phyloP scores from a whole-genome alignment of 1,284 basidiomycete genomes.

The Anthracocystis panici-leucophaei region DNA sequence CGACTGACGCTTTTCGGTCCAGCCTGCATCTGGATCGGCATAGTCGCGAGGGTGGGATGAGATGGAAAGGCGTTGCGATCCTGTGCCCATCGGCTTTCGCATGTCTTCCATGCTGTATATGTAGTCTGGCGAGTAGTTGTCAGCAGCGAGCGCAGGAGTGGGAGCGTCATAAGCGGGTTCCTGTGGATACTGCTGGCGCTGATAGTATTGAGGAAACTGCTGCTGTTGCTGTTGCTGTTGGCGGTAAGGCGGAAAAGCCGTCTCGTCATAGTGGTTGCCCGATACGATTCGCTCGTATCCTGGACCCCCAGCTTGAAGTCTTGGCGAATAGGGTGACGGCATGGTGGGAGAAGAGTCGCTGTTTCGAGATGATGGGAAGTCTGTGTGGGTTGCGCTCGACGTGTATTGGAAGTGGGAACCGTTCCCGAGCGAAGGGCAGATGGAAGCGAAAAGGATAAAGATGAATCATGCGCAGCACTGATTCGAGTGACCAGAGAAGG shows the following conservation, averaged over 20 bases:
- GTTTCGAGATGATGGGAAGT: not conserved
- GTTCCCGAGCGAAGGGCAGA: not conserved
- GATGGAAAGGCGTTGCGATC: constrained; percentile 23
- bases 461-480: constrained; percentile 20
- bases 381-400: no score
- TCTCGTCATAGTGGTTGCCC: constrained; percentile 12
- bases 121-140: constrained; percentile 41
- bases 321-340: constrained; percentile 23
- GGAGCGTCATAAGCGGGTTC: constrained; percentile 30
- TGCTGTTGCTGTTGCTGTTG: constrained; percentile 16
- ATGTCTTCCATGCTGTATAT: constrained; percentile 47
- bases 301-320: constrained; percentile 12
- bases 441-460: not conserved
- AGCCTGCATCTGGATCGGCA: constrained; percentile 43
- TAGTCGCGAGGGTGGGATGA: constrained; percentile 19
- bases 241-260: constrained; percentile 1
- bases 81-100: constrained; percentile 25
- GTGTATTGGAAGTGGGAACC: not conserved
- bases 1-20: constrained; percentile 35
- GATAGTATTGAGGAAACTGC: constrained; percentile 23
- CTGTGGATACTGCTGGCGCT: constrained; percentile 25
- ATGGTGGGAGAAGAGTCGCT: constrained; percentile 8
- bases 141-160: constrained; percentile 36
- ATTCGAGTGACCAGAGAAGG: not conserved
- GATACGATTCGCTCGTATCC: constrained; percentile 27